Evolutionary conservation across 1,284 basidiomycete genomes (phyloP), one percentile per base, ranked within the genome.

Genomic region (Tylopilus microsporus): DNA sequence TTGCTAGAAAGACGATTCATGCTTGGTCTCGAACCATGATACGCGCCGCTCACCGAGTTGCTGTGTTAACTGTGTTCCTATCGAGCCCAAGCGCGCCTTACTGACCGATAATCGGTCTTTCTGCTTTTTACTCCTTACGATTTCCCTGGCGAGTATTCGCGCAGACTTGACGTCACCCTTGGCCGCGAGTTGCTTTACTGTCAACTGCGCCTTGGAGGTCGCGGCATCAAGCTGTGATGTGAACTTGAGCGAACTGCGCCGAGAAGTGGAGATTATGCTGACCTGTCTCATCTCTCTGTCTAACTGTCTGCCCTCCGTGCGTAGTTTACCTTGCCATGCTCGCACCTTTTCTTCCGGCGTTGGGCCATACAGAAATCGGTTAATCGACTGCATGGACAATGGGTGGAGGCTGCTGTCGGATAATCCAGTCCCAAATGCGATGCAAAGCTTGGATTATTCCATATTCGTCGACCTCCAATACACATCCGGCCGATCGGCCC

Each of bases 241-340:
- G 52, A 34, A 62, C 51, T 46, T 62, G 56, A 58, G 59, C 55
- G 73, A 63, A 73, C 61, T 55, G 56, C 34, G 12, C 36, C 36
- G 58, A 56, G 56, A 63, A 50, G 61, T 59, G 43, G 39, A 48
- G 53, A 60, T 60, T 63, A 61, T 57, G 59, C 79, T 84, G 74
- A 95, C 93, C 86, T 95, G 90, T 77, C 87, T 87, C 79, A 94
- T 93, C 77, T 97, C 94, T 74, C 92, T 80, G 66, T 98, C 95
- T 56, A 98, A 75, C 61, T 83, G 80, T 32, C 95, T 83, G 69
- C 86, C 81, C 74, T 98, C 91, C 56, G 82, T 73, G 52, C 91
- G 86, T 60, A 98, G 77, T 73, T 91, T 93, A 19, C 78, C 68
- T 71, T 97, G 93, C 95, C 95, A 98, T 74, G 83, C 80, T 53